phyloP scores from a whole-genome alignment of 805 yeast species.

The Gaillardinia entomophila region DNA sequence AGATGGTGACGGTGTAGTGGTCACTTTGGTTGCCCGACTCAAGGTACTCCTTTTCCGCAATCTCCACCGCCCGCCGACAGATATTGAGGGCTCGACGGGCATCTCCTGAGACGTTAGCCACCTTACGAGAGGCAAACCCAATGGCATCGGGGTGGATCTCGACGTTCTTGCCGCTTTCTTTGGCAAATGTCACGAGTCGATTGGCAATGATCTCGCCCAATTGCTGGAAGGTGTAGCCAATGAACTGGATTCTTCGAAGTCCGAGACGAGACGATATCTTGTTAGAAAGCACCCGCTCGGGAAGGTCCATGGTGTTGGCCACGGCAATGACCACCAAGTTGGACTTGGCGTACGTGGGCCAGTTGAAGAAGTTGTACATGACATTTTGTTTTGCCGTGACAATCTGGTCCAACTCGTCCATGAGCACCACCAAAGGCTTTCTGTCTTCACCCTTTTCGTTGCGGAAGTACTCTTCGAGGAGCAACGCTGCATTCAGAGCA shows the following conservation, averaged over 20 bases:
- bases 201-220: conserved; percentile 68
- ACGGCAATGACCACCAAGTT: conserved; percentile 84
- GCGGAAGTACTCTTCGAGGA: conserved; percentile 67
- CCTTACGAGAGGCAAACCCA: conserved; percentile 87
- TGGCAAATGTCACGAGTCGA: conserved; percentile 48
- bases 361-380: conserved; percentile 93
- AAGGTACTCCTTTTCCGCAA: conserved; percentile 65
- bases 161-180: conserved; percentile 32
- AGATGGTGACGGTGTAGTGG: conserved; percentile 54
- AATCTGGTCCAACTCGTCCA: conserved; percentile 93
- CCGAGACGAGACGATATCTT: conserved; percentile 92
- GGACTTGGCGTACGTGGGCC: conserved; percentile 86
- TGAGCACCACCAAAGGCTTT: conserved; percentile 63
- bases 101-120: conserved; percentile 96
- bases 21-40: conserved; percentile 29
- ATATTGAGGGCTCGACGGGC: conserved; percentile 89
- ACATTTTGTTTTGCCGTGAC: conserved; percentile 78
- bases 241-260: conserved; percentile 75
- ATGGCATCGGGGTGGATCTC: conserved; percentile 65
- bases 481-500: conserved; percentile 57
- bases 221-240: conserved; percentile 81
- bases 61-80: conserved; percentile 82
- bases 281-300: conserved; percentile 81
- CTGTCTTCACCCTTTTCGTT: conserved; percentile 23
- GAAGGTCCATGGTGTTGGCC: conserved; percentile 96